Evolutionary conservation across 2,329 filamentous ascomycete species (phyloP), one percentile per base, ranked within the genome.

Genomic region (Pyricularia pennisetigena): DNA sequence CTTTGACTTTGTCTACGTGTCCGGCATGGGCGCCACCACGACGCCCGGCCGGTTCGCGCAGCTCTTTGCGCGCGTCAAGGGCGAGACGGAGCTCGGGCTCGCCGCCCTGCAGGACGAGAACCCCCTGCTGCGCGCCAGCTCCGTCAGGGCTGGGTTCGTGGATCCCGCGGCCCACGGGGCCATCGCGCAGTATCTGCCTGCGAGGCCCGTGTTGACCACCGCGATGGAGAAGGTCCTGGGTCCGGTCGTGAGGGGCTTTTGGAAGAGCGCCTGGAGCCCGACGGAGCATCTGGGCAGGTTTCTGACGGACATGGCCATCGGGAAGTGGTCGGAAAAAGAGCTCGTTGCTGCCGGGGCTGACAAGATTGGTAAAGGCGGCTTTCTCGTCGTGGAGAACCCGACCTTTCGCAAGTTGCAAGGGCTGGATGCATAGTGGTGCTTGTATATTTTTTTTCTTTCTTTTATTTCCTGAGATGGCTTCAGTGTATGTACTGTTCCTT

Each of bases 1-100:
- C 0, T 88, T 93, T 76, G 86, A 86, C 67, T 93, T 93, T 75
- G 81, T 93, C 70, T 90, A 88, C 74, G 84, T 93, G 32, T 93
- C 90, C 0, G 90, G 88, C 65, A 78, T 81, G 67, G 87, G 87
- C 64, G 85, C 88, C 0, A 89, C 87, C 1, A 82, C 83, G 23
- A 77, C 77, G 0, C 89, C 89, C 0, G 82, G 83, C 3, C 74
- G 76, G 4, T 83, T 88, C 72, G 85, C 88, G 0, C 75, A 83
- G 23, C 77, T 86, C 63, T 93, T 86, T 73, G 88, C 81, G 1
- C 80, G 83, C 14, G 82, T 90, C 68, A 93, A 94, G 75, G 91
- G 90, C 14, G 82, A 87, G 74, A 84, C 86, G 0, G 91, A 94
- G 76, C 71, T 80, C 1, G 76, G 79, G 1, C 81, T 94, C 1